Percentiles rank a stretch among this genome's conserved stretches.
These are phyloP conservation scores for Fusarium sp. DNA, from an alignment of 2,329 filamentous ascomycete species.

Conservation along the genomic window DNA sequence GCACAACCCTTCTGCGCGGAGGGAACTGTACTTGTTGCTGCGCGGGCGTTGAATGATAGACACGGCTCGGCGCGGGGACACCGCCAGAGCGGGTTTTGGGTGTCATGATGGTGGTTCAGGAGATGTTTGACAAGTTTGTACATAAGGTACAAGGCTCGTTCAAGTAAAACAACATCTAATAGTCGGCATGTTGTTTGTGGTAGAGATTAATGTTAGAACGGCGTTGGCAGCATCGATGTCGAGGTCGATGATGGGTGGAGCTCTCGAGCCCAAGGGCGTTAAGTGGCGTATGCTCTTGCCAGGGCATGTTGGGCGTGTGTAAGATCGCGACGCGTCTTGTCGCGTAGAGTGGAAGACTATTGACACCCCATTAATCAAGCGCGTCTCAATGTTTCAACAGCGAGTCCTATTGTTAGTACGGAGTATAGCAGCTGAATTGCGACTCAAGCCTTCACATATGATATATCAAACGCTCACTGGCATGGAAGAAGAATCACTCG, in stretches of 20 bases:
- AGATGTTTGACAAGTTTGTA: background rate
- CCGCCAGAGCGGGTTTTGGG: slow-evolving; percentile 57
- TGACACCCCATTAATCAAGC: slow-evolving; percentile 3
- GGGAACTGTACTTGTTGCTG: slow-evolving; percentile 59
- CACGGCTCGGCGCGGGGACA: slow-evolving; percentile 53
- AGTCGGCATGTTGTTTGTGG: slow-evolving; percentile 19
- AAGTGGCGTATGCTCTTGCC: slow-evolving; percentile 37
- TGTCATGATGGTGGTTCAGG: slow-evolving; percentile 49
- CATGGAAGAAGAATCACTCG: slow-evolving; percentile 1
- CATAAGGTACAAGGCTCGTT: background rate
- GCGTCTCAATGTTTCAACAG: background rate
- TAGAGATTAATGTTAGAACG: slow-evolving; percentile 4
- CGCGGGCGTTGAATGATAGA: slow-evolving; percentile 56
- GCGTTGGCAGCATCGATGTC: slow-evolving; percentile 22
- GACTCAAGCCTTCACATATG: too few relatives aligned
- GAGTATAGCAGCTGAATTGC: background rate
- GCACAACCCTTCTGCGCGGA: slow-evolving; percentile 52
- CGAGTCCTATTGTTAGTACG: slow-evolving; percentile 13
- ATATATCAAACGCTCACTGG: background rate
- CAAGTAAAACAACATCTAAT: slow-evolving; percentile 2
- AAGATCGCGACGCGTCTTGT: slow-evolving; percentile 41
- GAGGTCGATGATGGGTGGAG: slow-evolving; percentile 39
- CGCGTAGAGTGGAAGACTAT: slow-evolving; percentile 42
- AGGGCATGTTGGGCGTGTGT: background rate
- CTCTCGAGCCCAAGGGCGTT: slow-evolving; percentile 25